Conservation (phyloP, 345 rosid species). For the Luvunga scandens region DNA sequence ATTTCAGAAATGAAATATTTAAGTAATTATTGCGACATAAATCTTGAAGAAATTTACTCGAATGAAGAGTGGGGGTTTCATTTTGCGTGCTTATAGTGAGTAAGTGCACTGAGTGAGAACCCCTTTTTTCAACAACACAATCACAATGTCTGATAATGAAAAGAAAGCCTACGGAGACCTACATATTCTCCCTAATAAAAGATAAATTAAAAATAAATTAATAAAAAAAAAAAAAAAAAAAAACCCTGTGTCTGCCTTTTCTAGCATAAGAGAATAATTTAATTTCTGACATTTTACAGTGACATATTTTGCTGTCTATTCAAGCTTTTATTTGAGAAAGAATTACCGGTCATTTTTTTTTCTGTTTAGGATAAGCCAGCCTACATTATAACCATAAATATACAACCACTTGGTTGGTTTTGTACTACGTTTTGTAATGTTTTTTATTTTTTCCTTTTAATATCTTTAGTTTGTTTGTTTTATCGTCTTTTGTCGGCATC, state of each 20-base stretch:
- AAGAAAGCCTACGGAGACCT: slow-evolving; percentile 33
- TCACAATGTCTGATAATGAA: slow-evolving; percentile 43
- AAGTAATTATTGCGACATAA: slow-evolving; percentile 14
- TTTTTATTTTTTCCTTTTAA: too few relatives aligned
- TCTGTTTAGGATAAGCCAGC: background rate
- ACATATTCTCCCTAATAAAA: background rate
- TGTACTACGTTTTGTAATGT: too few relatives aligned
- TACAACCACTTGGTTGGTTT: too few relatives aligned
- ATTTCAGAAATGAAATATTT: slow-evolving; percentile 8
- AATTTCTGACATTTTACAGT: background rate
- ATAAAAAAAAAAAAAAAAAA: background rate
- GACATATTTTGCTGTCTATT: background rate
- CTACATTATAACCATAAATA: background rate
- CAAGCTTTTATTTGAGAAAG: background rate
- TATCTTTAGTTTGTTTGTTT: too few relatives aligned
- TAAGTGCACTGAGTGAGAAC: slow-evolving; percentile 17
- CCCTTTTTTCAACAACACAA: slow-evolving; percentile 37
- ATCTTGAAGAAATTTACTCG: background rate
- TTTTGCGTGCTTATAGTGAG: background rate
- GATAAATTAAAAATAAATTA: background rate
- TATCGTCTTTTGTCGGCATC: too few relatives aligned
- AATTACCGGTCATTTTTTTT: background rate
- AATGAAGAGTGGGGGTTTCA: background rate
- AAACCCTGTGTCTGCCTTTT: background rate
- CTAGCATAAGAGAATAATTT: background rate